A percentile compares a stretch with the other conserved stretches of the same genome.
phyloP scores from a whole-genome alignment of 768 basidiomycete species.

The Podaxis sp. region DNA sequence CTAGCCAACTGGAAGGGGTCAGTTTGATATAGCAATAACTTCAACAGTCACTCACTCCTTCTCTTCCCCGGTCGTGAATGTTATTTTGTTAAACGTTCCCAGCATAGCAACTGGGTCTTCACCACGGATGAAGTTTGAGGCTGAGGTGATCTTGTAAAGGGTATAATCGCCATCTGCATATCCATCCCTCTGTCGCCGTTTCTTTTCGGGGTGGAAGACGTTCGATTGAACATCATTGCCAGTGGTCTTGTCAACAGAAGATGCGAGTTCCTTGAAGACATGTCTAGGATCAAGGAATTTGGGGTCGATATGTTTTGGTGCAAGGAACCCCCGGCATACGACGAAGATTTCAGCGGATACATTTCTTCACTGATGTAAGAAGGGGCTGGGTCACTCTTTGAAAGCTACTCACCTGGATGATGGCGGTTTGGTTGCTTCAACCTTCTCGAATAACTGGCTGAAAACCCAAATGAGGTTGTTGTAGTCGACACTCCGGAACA shows the following conservation, averaged over 20 bases:
- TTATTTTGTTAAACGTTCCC: constrained; percentile 72
- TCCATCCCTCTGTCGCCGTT: constrained; percentile 86
- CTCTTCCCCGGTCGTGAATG: constrained; percentile 80
- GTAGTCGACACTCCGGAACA: constrained; percentile 97
- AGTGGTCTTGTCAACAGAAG: constrained; percentile 45
- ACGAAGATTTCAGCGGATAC: constrained; percentile 99
- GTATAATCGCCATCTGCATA: constrained; percentile 95
- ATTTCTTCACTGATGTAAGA: constrained; percentile 52
- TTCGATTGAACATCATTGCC: constrained; percentile 75
- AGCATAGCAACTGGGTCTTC: constrained; percentile 76
- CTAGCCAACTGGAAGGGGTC: constrained; percentile 57
- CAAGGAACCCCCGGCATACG: constrained; percentile 91
- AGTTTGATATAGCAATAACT: background rate
- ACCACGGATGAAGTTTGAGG: constrained; percentile 64
- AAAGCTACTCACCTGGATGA: constrained; percentile 73
- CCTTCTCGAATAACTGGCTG: constrained; percentile 90
- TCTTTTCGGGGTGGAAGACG: constrained; percentile 97
- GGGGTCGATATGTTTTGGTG: constrained; percentile 93
- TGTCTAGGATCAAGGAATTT: constrained; percentile 97
- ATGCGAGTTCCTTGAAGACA: constrained; percentile 89
- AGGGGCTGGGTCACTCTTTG: background rate
- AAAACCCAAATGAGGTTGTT: constrained; percentile 99
- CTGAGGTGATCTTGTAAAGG: constrained; percentile 71
- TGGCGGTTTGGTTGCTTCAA: constrained; percentile 98
- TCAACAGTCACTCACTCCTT: constrained; percentile 48